Evolutionary conservation across 2,329 filamentous ascomycete genomes (phyloP), one percentile per base, ranked within the genome.

Genomic region (Talaromyces sp.): DNA sequence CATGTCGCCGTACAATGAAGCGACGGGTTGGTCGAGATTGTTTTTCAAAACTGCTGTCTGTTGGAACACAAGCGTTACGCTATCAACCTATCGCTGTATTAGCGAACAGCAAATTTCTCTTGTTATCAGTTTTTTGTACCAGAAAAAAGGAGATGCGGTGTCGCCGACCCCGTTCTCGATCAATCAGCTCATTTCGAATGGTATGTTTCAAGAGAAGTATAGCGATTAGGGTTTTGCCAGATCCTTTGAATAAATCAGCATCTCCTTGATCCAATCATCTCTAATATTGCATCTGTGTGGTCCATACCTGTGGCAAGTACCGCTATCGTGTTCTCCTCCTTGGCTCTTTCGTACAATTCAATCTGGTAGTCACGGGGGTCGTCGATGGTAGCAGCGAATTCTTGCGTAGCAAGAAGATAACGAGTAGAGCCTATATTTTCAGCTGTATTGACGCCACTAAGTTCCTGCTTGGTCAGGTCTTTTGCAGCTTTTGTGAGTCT

Each of bases 161-260:
- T 0, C 81, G 72, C n/a, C 82, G 82, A 2, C 89, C 90, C 2
- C 78, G 71, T 0, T 82, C 83, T 45, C 93, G 86, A 68, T 87
- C 80, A 67, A 91, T 88, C 1, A 97, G 79, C 75, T 99, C 95
- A 66, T 89, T 82, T 45, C 92, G 87, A 35, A 98, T 83, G 10
- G 87, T 84, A 74, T 96, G 86, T 45, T 88, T 87, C 27, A 98
- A 83, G 5, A 99, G 83, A 2, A 98, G 83, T 0, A 92, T 93
- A 0, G 95, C 93, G 70, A 99, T 97, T n/a, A 97, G 82, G 0
- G 95, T 99, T 78, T 99, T 99, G 2, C 95, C 95, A 3, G 92
- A 93, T 13, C 95, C 90, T 89, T 35, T 27, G 19, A 47, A 24
- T 67, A 24, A 64, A 43, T 64, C 27, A 50, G 16, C 62, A 50